These are phyloP conservation scores for Penicillium mononematosum DNA, from an alignment of 495 filamentous ascomycete species.

Conservation along the genomic window DNA sequence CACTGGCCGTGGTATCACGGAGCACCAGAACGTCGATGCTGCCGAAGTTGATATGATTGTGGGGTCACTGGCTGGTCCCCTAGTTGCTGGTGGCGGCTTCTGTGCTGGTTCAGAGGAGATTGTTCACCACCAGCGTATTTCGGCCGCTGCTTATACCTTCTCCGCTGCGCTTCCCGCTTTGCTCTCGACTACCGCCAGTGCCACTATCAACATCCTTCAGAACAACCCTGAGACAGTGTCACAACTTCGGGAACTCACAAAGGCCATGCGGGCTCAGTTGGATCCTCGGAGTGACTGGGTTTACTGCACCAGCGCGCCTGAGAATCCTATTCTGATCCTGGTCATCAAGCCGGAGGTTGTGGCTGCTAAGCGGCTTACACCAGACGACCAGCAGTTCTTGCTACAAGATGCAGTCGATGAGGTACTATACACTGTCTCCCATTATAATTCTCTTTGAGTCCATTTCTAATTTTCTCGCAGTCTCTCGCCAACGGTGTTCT, in stretches of 20 bases:
- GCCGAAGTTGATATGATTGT: constrained; percentile 92
- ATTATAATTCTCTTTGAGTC: background rate
- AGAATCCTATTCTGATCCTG: constrained; percentile 85
- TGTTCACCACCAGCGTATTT: constrained; percentile 92
- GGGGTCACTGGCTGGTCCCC: constrained; percentile 83
- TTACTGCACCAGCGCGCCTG: constrained; percentile 70
- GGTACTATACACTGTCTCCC: constrained; percentile 47
- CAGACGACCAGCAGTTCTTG: constrained; percentile 77
- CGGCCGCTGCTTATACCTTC: constrained; percentile 86
- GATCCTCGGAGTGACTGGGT: constrained; percentile 96
- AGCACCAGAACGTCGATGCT: constrained; percentile 93
- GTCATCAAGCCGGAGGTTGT: constrained; percentile 83
- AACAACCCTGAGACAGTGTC: constrained; percentile 74
- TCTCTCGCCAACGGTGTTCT: constrained; percentile 80
- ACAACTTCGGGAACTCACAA: constrained; percentile 77
- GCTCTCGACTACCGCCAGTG: constrained; percentile 90
- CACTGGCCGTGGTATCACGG: constrained; percentile 87
- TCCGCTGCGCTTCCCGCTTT: constrained; percentile 92
- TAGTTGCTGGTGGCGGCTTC: constrained; percentile 93
- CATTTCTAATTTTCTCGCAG: constrained; percentile 38
- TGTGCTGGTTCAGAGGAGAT: constrained; percentile 88
- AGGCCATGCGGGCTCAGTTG: constrained; percentile 77
- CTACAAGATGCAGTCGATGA: constrained; percentile 92
- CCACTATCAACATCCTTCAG: constrained; percentile 80
- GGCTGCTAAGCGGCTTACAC: constrained; percentile 60